Evolutionary conservation across 306 rosid species (phyloP), one percentile per base, ranked within the genome.

Genomic region (Sophora flavescens): DNA sequence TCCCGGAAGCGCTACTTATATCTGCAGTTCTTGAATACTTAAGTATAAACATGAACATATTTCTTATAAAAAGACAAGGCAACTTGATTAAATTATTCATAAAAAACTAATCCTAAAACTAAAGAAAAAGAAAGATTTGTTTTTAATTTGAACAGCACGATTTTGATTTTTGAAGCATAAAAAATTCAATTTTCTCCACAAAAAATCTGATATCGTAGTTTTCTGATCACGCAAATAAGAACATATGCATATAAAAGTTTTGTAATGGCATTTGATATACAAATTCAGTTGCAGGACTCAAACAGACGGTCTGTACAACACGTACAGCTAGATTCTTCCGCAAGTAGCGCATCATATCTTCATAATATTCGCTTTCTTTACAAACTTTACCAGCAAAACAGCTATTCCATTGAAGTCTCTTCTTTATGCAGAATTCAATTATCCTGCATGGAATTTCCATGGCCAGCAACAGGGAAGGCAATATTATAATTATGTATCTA

Each of bases 291-390:
- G 78, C 77, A 64, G 44, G 12, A 59, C 45, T 56, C 65, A 30
- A 56, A 47, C 28, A 41, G 74, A 81, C 73, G 38, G 74, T 71
- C 42, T 41, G 71, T 41, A 75, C 38, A 73, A 28, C 65, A 83
- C 97, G 12, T 81, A 90, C 98, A 82, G 98, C 96, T 68, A 93
- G 84, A 80, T 90, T 90, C 90, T 79, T 93, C 72, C 90, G 89
- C 84, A 91, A 82, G 84, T 91, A 93, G 41, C 89, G 90, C 91
- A 93, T 88, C 97, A 93, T 86, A 51, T 90, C 91, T 44, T 93
- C 98, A 79, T 91, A 93, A 68, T 87, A 93, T 80, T 90, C 98
- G 71, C 89, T 77, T 86, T 93, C 98, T 86, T 86, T 91, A 79
- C 91, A 87, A 77, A 91, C 83, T 86, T 85, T 87, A 68, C 85